These are phyloP conservation scores for Auricularia heimuer DNA, from an alignment of 768 basidiomycete species.

Conservation along the genomic window DNA sequence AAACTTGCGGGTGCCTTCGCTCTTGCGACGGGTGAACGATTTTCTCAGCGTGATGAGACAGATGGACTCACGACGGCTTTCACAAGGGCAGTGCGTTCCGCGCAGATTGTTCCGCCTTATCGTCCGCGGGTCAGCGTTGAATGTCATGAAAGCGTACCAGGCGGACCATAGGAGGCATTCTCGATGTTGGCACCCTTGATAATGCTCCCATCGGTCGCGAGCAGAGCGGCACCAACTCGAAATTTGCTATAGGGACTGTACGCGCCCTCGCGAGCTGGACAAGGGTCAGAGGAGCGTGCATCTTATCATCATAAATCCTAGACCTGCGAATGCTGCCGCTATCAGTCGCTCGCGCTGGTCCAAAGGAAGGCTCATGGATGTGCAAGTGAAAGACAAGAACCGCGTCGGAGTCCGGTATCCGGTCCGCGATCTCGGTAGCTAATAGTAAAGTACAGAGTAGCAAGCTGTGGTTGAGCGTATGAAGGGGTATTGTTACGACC, in stretches of 20 bases:
- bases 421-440: too few species aligned
- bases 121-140: not conserved
- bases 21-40: constrained; percentile 33
- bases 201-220: constrained; percentile 58
- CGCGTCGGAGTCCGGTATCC: too few species aligned
- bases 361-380: constrained; percentile 24
- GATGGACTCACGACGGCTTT: constrained; percentile 62
- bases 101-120: constrained; percentile 85
- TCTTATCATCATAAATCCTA: not conserved
- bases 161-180: constrained; percentile 80
- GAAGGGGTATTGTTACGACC: too few species aligned
- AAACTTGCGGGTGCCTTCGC: constrained; percentile 66
- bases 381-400: constrained; percentile 14
- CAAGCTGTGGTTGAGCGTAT: too few species aligned
- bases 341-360: constrained; percentile 43
- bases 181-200: constrained; percentile 88
- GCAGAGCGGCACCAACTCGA: constrained; percentile 80
- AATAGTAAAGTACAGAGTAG: too few species aligned
- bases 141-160: not conserved
- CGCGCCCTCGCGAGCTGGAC: constrained; percentile 39
- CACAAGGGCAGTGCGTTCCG: constrained; percentile 90
- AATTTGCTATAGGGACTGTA: constrained; percentile 89
- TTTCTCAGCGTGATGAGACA: not conserved
- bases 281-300: not conserved
- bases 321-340: constrained; percentile 50